phyloP scores from a whole-genome alignment of 2,329 filamentous ascomycete genomes.

The Diaporthe citri region DNA sequence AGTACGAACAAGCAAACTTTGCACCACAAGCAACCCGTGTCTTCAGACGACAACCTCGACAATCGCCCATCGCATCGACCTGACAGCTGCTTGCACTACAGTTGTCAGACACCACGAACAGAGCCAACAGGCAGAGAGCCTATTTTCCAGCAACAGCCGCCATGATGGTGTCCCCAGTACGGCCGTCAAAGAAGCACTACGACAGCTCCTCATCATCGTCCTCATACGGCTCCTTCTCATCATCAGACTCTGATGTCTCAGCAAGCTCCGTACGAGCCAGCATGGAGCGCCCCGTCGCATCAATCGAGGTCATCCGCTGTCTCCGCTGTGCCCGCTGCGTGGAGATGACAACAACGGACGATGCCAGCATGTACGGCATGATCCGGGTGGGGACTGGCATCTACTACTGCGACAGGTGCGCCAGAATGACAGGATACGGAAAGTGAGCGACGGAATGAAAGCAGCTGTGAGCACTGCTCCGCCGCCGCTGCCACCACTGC shows the following conservation, averaged over 20 bases:
- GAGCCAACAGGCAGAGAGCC: conserved; percentile 22
- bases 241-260: conserved; percentile 59
- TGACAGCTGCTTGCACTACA: not conserved
- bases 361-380: conserved; percentile 71
- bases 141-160: conserved; percentile 24
- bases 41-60: not conserved
- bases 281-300: conserved; percentile 66
- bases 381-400: conserved; percentile 74
- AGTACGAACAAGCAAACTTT: not conserved
- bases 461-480: not conserved
- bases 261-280: conserved; percentile 55
- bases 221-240: conserved; percentile 45
- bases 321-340: conserved; percentile 71
- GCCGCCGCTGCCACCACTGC: not conserved
- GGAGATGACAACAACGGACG: conserved; percentile 72
- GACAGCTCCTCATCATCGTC: conserved; percentile 55
- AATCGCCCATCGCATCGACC: not conserved
- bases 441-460: conserved; percentile 52
- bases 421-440: conserved; percentile 73
- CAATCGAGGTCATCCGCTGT: conserved; percentile 72
- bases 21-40: not conserved
- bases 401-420: conserved; percentile 75
- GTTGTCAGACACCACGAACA: not conserved
- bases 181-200: conserved; percentile 54
- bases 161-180: conserved; percentile 49